These are phyloP conservation scores for Xylaria nigripes DNA, from an alignment of 495 filamentous ascomycete species.

Conservation along the genomic window DNA sequence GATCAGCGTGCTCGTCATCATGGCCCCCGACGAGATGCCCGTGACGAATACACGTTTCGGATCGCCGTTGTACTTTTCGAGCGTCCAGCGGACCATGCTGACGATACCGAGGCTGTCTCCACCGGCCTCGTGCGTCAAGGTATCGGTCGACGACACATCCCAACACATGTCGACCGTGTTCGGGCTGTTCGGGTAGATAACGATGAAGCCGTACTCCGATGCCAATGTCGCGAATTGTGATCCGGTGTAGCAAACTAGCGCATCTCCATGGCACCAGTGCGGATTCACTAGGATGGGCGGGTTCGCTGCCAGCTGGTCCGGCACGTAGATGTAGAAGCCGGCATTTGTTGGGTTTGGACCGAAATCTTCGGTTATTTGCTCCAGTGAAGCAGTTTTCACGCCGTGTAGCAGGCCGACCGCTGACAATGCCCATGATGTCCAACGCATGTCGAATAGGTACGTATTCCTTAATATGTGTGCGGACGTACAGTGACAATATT, in stretches of 20 bases:
- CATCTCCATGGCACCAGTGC: slow-evolving; percentile 43
- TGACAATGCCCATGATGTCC: not conserved
- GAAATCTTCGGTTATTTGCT: slow-evolving; percentile 30
- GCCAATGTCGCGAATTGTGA: slow-evolving; percentile 40
- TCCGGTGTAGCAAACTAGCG: slow-evolving; percentile 26
- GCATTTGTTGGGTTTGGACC: slow-evolving; percentile 45
- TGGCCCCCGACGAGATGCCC: slow-evolving; percentile 41
- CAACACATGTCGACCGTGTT: slow-evolving; percentile 43
- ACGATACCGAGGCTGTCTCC: slow-evolving; percentile 52
- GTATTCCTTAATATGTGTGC: too few species aligned
- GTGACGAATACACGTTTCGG: slow-evolving; percentile 40
- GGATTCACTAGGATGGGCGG: slow-evolving; percentile 51
- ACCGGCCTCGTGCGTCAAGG: slow-evolving; percentile 50
- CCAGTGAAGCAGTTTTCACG: slow-evolving; percentile 19
- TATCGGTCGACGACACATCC: slow-evolving; percentile 48
- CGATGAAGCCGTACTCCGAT: slow-evolving; percentile 43
- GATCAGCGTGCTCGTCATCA: slow-evolving; percentile 41
- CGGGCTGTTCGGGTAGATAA: slow-evolving; percentile 47
- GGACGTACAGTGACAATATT: too few species aligned
- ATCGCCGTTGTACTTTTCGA: slow-evolving; percentile 37
- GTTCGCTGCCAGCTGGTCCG: slow-evolving; percentile 39
- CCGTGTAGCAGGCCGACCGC: not conserved
- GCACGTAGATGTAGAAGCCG: slow-evolving; percentile 49
- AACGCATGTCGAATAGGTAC: slow-evolving; percentile 8
- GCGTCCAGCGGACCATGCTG: slow-evolving; percentile 51